phyloP scores from a whole-genome alignment of 1,284 basidiomycete species.

The Naganishia liquefaciens region DNA sequence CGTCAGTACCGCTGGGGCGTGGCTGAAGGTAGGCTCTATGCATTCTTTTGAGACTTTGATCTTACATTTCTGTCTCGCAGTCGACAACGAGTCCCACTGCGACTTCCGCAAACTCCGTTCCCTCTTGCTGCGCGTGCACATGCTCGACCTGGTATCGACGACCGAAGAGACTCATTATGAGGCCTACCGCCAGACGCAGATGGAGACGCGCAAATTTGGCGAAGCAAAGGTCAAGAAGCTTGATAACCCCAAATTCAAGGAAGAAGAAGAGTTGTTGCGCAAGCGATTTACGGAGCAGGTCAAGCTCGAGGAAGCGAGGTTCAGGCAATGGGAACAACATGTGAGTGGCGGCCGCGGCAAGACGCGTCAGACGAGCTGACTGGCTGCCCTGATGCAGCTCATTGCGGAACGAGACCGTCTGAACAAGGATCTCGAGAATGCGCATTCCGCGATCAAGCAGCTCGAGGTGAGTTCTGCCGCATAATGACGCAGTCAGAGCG shows the following conservation, averaged over 20 bases:
- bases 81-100: slow-evolving; percentile 98
- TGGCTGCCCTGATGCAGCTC: slow-evolving; percentile 60
- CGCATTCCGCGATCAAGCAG: slow-evolving; percentile 87
- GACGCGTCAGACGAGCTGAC: background rate
- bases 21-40: slow-evolving; percentile 70
- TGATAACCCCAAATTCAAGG: slow-evolving; percentile 99
- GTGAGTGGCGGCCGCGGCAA: slow-evolving; percentile 57
- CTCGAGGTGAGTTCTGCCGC: slow-evolving; percentile 60
- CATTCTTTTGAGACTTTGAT: slow-evolving; percentile 30
- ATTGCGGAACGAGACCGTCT: slow-evolving; percentile 93
- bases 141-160: slow-evolving; percentile 95
- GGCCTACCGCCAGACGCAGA: slow-evolving; percentile 96
- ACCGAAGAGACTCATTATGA: slow-evolving; percentile 98
- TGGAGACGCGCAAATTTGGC: slow-evolving; percentile 99
- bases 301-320: slow-evolving; percentile 95
- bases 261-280: slow-evolving; percentile 93
- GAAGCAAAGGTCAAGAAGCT: slow-evolving; percentile 98
- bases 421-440: slow-evolving; percentile 89
- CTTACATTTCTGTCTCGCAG: slow-evolving; percentile 53
- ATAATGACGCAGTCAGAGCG: slow-evolving; percentile 53
- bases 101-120: slow-evolving; percentile 98
- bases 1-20: slow-evolving; percentile 99
- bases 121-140: slow-evolving; percentile 94
- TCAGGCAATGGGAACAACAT: slow-evolving; percentile 99
- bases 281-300: slow-evolving; percentile 99